phyloP scores from a whole-genome alignment of 2,329 filamentous ascomycete species.

The Penicillium concentricum region DNA sequence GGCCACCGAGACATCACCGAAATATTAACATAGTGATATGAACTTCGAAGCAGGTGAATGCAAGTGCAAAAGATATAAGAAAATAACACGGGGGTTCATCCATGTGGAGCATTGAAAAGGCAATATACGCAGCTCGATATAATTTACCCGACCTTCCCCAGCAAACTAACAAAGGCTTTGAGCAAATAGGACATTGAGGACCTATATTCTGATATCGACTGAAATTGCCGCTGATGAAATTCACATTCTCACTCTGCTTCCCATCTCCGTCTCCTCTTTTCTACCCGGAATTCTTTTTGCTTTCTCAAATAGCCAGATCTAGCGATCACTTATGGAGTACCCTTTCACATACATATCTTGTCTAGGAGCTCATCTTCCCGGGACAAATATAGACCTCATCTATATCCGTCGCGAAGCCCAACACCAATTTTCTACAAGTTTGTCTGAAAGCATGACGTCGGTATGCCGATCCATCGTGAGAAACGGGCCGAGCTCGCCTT shows the following conservation, averaged over 20 bases:
- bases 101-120: not conserved
- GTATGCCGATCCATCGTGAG: conserved; percentile 16
- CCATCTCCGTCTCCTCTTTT: not conserved
- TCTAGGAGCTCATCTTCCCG: not conserved
- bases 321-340: not conserved
- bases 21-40: not conserved
- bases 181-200: not conserved
- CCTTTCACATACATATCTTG: too few species aligned
- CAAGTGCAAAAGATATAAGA: not conserved
- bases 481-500: not conserved
- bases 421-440: not conserved
- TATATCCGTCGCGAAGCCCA: too few species aligned
- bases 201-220: not conserved
- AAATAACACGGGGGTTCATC: too few species aligned
- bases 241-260: not conserved
- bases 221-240: not conserved
- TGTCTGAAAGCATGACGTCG: conserved; percentile 15
- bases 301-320: not conserved
- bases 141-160: not conserved
- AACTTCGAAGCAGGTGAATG: not conserved
- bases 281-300: not conserved
- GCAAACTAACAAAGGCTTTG: not conserved
- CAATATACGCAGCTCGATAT: too few species aligned
- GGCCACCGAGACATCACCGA: not conserved
- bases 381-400: too few species aligned